phyloP scores from a whole-genome alignment of 1,284 basidiomycete genomes.

The Porodaedalea pini region DNA sequence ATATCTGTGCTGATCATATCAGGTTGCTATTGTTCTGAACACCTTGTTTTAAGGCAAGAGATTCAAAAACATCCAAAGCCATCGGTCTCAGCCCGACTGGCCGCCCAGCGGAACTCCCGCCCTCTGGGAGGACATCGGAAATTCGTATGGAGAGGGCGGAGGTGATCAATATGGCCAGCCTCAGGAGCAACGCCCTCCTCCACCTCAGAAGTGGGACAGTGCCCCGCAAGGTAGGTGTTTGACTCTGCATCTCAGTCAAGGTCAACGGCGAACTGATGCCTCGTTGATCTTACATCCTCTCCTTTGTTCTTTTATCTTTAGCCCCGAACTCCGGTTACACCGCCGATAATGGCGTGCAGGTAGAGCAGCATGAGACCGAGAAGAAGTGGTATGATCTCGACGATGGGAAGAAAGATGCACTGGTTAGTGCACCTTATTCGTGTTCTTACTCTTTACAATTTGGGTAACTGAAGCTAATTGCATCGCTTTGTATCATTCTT shows the following conservation, averaged over 20 bases:
- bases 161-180: conserved; percentile 28
- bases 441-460: neutral
- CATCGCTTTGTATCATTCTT: neutral
- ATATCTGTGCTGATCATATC: conserved; percentile 4
- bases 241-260: neutral
- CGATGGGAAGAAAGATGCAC: conserved; percentile 55
- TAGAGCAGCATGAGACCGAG: conserved; percentile 45
- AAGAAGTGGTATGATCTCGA: conserved; percentile 56
- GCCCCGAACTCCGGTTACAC: conserved; percentile 25
- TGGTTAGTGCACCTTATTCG: conserved; percentile 37
- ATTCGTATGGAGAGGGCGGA: conserved; percentile 30
- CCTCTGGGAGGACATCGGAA: conserved; percentile 57
- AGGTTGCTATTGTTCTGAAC: neutral
- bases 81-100: conserved; percentile 67
- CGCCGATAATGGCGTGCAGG: conserved; percentile 36
- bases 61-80: conserved; percentile 71
- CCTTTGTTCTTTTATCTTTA: conserved; percentile 20
- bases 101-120: conserved; percentile 56
- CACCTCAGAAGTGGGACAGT: conserved; percentile 12
- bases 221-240: conserved; percentile 5
- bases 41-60: conserved; percentile 40
- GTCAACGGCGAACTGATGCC: neutral
- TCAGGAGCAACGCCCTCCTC: conserved; percentile 22
- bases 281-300: neutral
- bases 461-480: neutral